phyloP scores from a whole-genome alignment of 495 filamentous ascomycete species.

The Umbilicaria muhlenbergii region DNA sequence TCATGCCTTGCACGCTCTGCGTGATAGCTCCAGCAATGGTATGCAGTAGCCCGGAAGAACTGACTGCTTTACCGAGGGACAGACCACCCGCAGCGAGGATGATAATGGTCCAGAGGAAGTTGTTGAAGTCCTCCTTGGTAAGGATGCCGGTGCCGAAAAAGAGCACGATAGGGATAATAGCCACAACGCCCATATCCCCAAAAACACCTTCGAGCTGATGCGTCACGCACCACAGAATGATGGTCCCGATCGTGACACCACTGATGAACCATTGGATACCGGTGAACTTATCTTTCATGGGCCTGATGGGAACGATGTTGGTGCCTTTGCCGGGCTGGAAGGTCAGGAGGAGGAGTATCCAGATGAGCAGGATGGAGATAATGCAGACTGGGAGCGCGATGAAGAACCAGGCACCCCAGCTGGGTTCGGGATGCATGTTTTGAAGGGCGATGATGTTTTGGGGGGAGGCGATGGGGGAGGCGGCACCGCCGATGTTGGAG shows the following conservation, averaged over 20 bases:
- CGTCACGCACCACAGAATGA: slow-evolving; percentile 79
- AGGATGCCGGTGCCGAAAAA: slow-evolving; percentile 97
- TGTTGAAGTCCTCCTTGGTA: slow-evolving; percentile 99
- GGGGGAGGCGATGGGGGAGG: slow-evolving; percentile 89
- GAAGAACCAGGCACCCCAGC: slow-evolving; percentile 96
- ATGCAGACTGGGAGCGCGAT: slow-evolving; percentile 85
- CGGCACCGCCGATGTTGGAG: slow-evolving; percentile 89
- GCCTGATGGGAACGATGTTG: slow-evolving; percentile 81
- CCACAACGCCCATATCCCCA: slow-evolving; percentile 96
- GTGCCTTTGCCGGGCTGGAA: slow-evolving; percentile 75
- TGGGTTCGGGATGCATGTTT: slow-evolving; percentile 80
- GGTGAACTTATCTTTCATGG: slow-evolving; percentile 73
- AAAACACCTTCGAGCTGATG: slow-evolving; percentile 79
- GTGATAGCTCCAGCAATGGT: slow-evolving; percentile 70
- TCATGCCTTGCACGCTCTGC: slow-evolving; percentile 52
- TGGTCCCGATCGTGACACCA: slow-evolving; percentile 69
- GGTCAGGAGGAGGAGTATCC: slow-evolving; percentile 67
- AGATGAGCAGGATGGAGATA: slow-evolving; percentile 77
- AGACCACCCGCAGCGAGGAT: slow-evolving; percentile 92
- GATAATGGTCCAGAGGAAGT: slow-evolving; percentile 99
- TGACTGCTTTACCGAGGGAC: slow-evolving; percentile 87
- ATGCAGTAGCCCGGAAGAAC: slow-evolving; percentile 81
- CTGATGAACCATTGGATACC: slow-evolving; percentile 90
- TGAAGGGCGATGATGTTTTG: slow-evolving; percentile 95
- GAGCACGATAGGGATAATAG: slow-evolving; percentile 84